These are phyloP conservation scores for Populus hybrid DNA, from an alignment of 441 rosid species.

Conservation along the genomic window DNA sequence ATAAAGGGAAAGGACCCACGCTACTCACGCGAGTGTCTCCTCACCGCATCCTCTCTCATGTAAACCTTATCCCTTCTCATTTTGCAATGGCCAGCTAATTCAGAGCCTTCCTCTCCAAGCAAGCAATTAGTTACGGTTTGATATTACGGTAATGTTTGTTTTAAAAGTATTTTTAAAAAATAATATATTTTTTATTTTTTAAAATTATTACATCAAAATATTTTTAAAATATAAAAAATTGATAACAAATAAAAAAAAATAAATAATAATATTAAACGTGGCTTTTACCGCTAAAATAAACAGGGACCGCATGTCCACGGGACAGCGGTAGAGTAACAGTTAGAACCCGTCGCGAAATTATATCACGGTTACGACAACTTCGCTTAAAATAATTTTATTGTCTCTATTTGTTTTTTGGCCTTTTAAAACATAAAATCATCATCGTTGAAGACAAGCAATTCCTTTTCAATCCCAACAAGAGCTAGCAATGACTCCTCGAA, in stretches of 20 bases:
- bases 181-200: too few species aligned
- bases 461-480: conserved; percentile 24
- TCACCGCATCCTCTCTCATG: not conserved
- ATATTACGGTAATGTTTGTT: too few species aligned
- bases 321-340: not conserved
- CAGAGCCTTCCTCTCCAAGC: conserved; percentile 12
- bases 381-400: not conserved
- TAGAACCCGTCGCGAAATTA: conserved; percentile 3
- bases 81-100: not conserved
- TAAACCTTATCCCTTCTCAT: not conserved
- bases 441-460: conserved; percentile 15
- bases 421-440: too few species aligned
- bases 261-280: too few species aligned
- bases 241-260: too few species aligned
- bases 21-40: not conserved
- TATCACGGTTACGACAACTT: not conserved
- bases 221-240: too few species aligned
- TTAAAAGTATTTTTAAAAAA: too few species aligned
- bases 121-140: not conserved
- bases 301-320: too few species aligned
- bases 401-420: not conserved
- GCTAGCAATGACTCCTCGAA: not conserved
- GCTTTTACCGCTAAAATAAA: too few species aligned
- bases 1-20: not conserved
- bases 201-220: too few species aligned